Base-by-base conservation (phyloP, 78 protist genomes). In the Ministeria vibrans region DNA sequence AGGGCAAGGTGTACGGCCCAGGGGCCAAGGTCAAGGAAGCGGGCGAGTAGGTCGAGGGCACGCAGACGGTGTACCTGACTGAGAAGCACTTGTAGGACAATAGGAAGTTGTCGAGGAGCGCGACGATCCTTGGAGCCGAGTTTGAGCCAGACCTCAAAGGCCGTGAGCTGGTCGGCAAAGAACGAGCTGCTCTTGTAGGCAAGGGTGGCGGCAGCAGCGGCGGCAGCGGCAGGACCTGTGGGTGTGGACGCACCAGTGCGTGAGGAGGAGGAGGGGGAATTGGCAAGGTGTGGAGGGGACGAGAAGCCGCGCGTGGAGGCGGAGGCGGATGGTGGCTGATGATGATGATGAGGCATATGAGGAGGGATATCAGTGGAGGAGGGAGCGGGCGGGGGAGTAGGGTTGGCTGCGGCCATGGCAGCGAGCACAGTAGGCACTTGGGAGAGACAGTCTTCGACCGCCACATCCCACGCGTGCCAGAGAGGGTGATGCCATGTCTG, bases 31-130 rank as follows among this genome's bases (percentile, higher is more conserved):
- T 93, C 96, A 23, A 97, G 68, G 72, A 94, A 97, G 30, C 88
- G 86, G 3, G 89, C 96, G 22, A 97, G 93, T 23, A 97, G 87
- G 38, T 75, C 83, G 44, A 97, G 79, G 2, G 99, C 97, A 20
- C 97, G 84, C 36, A 89, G 62, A 5, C 98, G 85, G 64, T 96
- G 96, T 11, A 87, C 81, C 76, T 91, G 99, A 11, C 85, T 72
- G 66, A 95, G 89, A 1, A 95, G 89, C 41, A 82, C 92, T 82
- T 95, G 99, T 51, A 97, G 76, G 15, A 97, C 93, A 41, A 96
- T 88, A 32, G 99, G 99, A 36, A 97, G 88, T 71, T 95, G 98
- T n/a, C 83, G 91, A 11, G 99, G 98, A 41, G 90, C 85, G 49
- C 55, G 42, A 27, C 38, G 80, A 0, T 34, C 38, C 39, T 84